Evolutionary conservation across 768 basidiomycete species (phyloP), one percentile per base, ranked within the genome.

Genomic region (Agaricus blazei): DNA sequence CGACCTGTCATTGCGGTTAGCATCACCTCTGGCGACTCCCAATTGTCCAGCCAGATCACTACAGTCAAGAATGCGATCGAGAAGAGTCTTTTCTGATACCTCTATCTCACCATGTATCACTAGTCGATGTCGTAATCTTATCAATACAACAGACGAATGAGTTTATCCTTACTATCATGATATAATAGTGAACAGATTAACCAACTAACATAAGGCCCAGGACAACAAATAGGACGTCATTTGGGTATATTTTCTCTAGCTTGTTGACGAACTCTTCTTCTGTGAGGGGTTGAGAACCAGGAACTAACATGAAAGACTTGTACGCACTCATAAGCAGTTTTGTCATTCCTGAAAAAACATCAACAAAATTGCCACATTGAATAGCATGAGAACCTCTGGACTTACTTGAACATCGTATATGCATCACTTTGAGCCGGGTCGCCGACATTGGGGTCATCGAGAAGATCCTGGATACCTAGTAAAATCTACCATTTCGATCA

Each of bases 371-470:
- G 14, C 28, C 8, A 19, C 3, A 23, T 38, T 7, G 44, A 43
- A 28, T 52, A 29, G n/a, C 7, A 34, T 24, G 42, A 40, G 44
- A 42, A 24, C 24, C 54, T 3, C 3, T 11, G 34, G 24, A 75
- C 93, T 64, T 63, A 96, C 95, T 96, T 97, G 80, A 94, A 98
- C 87, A 97, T 90, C 31, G 93, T 95, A 71, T 98, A 98, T 9
- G 97, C 97, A 63, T 98, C 96, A 53, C 94, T 93, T 68, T 99
- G 97, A 1, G 97, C 97, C 6, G 97, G 97, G 72, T 99, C 97
- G 56, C 88, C 90, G 41, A 95, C 90, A 65, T 99, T 99, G 8
- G 97, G 96, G 61, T 96, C 90, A 65, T 96, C 88, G 57, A 99
- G 74, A 2, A 99, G 76, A 63, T 98, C 97, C 70, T 99, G 97